A percentile compares a stretch with the other conserved stretches of the same genome.
These are phyloP conservation scores for Metarhizium guizhouense DNA, from an alignment of 2,329 filamentous ascomycete species.

Conservation along the genomic window DNA sequence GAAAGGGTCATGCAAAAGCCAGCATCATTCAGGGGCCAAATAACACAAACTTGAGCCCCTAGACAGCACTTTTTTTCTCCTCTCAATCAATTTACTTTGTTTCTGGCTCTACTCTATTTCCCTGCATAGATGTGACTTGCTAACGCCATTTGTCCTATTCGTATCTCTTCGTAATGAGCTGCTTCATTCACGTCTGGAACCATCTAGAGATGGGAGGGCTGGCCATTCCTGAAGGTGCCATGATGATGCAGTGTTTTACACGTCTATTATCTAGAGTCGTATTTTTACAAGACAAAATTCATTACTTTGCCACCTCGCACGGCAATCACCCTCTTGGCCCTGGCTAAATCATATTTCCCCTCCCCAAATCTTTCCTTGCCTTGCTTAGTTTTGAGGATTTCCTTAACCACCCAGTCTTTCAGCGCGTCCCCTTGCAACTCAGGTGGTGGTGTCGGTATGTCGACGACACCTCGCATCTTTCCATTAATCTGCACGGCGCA, in stretches of 20 bases:
- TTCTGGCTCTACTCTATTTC: background rate
- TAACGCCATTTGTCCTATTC: too few species aligned
- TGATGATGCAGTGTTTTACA: background rate
- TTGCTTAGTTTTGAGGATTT: conserved; percentile 52
- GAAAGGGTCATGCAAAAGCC: background rate
- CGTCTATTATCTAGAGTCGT: background rate
- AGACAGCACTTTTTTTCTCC: too few species aligned
- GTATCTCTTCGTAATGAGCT: too few species aligned
- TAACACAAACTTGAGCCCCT: too few species aligned
- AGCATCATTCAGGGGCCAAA: background rate
- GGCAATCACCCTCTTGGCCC: conserved; percentile 56
- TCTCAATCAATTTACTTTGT: background rate
- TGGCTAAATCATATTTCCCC: conserved; percentile 33
- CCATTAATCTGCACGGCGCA: conserved; percentile 74
- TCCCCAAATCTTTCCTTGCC: conserved; percentile 47
- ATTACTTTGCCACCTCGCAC: conserved; percentile 59
- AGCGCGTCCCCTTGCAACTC: conserved; percentile 35
- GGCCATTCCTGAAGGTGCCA: background rate
- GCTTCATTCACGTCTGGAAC: too few species aligned
- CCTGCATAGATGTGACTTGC: too few species aligned
- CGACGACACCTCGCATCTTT: conserved; percentile 60
- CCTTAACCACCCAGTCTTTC: conserved; percentile 50
- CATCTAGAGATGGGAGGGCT: background rate
- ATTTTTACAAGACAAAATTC: conserved; percentile 56
- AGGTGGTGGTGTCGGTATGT: conserved; percentile 45